Evolutionary conservation across 306 rosid genomes (phyloP).

Genomic region (Begonia peltatifolia): DNA sequence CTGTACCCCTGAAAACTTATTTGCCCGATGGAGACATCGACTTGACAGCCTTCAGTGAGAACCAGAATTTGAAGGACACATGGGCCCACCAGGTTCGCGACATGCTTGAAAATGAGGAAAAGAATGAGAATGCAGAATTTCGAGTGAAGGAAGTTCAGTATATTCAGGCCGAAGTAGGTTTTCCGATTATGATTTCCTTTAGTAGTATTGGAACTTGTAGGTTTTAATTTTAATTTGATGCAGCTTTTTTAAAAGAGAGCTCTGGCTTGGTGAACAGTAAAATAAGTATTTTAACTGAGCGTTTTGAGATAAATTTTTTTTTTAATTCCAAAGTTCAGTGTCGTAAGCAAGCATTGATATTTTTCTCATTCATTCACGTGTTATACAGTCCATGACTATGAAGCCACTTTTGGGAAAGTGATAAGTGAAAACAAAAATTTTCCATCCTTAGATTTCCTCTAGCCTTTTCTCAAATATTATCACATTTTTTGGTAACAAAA

Average conservation of each 20-base stretch:
- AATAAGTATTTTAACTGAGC: too few relatives aligned
- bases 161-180: conserved; percentile 92
- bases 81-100: conserved; percentile 98
- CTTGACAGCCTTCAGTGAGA: conserved; percentile 76
- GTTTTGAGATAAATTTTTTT: too few relatives aligned
- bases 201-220: too few relatives aligned
- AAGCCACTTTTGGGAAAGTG: not conserved
- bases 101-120: conserved; percentile 83
- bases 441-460: not conserved
- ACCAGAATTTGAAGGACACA: conserved; percentile 64
- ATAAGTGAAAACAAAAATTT: not conserved
- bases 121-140: conserved; percentile 83
- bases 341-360: too few relatives aligned
- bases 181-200: not conserved
- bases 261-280: too few relatives aligned
- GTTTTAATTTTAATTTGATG: too few relatives aligned
- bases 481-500: too few relatives aligned
- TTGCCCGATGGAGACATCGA: conserved; percentile 99
- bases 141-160: conserved; percentile 95
- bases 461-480: too few relatives aligned
- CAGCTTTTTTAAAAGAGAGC: too few relatives aligned
- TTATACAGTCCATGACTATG: not conserved
- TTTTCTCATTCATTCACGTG: too few relatives aligned
- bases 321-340: too few relatives aligned
- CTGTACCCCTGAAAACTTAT: conserved; percentile 95